A percentile compares a stretch with the other conserved stretches of the same genome.
phyloP scores from a whole-genome alignment of 768 basidiomycete genomes.

The Paxillus rubicundulus region DNA sequence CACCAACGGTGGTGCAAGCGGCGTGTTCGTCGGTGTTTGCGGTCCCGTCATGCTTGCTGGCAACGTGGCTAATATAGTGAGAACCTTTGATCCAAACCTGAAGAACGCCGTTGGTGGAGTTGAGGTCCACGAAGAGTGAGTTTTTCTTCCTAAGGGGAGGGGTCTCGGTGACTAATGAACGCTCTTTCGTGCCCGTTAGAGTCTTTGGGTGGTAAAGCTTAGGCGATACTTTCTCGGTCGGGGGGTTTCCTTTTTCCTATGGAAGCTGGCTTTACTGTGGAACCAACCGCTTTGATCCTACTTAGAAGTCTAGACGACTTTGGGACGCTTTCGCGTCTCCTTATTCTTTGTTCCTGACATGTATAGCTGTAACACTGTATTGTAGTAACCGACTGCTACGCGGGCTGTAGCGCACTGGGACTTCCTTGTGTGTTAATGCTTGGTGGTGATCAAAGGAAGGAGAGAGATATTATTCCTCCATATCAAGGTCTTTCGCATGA shows the following conservation, averaged over 20 bases:
- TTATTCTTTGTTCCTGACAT: too few relatives aligned
- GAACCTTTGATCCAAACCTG: slow-evolving; percentile 21
- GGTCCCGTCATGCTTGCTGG: slow-evolving; percentile 39
- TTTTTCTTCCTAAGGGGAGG: slow-evolving; percentile 17
- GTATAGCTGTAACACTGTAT: too few relatives aligned
- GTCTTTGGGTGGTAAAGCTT: slow-evolving; percentile 27
- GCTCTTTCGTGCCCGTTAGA: neutral
- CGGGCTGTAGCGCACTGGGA: too few relatives aligned
- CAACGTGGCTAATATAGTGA: slow-evolving; percentile 32
- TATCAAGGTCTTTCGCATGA: slow-evolving; percentile 25
- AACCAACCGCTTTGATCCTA: neutral
- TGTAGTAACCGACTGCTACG: too few relatives aligned
- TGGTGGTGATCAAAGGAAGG: too few relatives aligned
- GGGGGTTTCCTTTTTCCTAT: neutral
- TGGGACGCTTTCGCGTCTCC: too few relatives aligned
- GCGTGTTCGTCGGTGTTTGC: slow-evolving; percentile 42
- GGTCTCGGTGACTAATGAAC: neutral
- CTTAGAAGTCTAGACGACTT: neutral
- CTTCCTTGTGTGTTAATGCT: too few relatives aligned
- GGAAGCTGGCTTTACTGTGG: neutral
- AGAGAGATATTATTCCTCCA: too few relatives aligned
- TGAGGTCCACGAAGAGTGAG: slow-evolving; percentile 40
- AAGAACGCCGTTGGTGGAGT: slow-evolving; percentile 36
- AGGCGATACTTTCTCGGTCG: neutral
- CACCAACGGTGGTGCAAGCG: slow-evolving; percentile 28